Evolutionary conservation across 768 basidiomycete genomes (phyloP), one percentile per base, ranked within the genome.

Genomic region (Calvatia gigantea): DNA sequence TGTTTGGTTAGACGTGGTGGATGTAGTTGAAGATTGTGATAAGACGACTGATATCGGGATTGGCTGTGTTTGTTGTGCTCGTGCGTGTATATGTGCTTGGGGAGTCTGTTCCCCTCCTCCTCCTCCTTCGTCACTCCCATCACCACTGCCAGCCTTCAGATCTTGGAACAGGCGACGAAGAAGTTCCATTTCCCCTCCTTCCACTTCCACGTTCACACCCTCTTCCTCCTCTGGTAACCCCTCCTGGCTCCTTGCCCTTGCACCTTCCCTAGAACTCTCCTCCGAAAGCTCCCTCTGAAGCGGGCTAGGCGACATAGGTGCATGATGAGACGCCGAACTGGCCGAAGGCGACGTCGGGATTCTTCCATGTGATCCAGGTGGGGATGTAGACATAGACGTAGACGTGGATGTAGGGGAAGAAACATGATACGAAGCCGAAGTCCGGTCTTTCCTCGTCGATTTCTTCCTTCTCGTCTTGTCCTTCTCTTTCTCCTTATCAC

Each of bases 221-320:
- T n/a, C n/a, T n/a, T n/a, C n/a, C n/a, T n/a, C n/a, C n/a, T n/a
- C n/a, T n/a, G n/a, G n/a, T n/a, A n/a, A n/a, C n/a, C n/a, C n/a
- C n/a, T n/a, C n/a, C n/a, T n/a, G n/a, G n/a, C n/a, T n/a, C n/a
- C n/a, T n/a, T n/a, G n/a, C n/a, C n/a, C n/a, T n/a, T n/a, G n/a
- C n/a, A n/a, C n/a, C n/a, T n/a, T n/a, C n/a, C n/a, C n/a, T n/a
- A n/a, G n/a, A n/a, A n/a, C 1, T 38, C 12, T 31, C 29, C 1
- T 64, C 69, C 0, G 85, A 86, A 25, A 85, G 70, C 60, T 87
- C 81, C 45, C 86, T 75, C 58, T 87, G 84, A 2, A 87, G 69
- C 8, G 86, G 87, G 0, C 83, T 85, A 2, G 87, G 86, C 0
- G 85, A 82, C 8, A 76, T 54, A 0, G 85, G 82, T 0, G 79